Evolutionary conservation across 2,329 filamentous ascomycete species (phyloP), one percentile per base, ranked within the genome.

Genomic region (Alternaria gansuensis): DNA sequence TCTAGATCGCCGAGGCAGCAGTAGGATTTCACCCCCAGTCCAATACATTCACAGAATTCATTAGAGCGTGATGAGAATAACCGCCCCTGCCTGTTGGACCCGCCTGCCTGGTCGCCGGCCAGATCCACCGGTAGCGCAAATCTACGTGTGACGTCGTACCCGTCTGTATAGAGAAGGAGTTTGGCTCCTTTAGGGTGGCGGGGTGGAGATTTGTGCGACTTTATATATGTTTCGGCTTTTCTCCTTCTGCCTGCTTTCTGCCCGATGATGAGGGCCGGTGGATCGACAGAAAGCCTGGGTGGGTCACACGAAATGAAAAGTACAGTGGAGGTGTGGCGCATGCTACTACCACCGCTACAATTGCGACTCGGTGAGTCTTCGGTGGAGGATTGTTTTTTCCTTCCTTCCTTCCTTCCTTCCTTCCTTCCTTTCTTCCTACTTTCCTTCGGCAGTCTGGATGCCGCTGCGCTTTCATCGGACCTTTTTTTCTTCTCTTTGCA

Each of bases 71-170:
- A 58, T 40, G 31, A 50, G 44, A 58, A 44, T 54, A 31, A 31
- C 37, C 29, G 44, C 51, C 51, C 21, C 36, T 29, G 11, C 41
- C 24, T 11, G 23, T 51, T 37, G 33, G 21, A 58, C 51, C 55
- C 55, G 46, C 43, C 40, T 26, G 37, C 24, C 13, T 54, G 55
- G 54, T 51, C 49, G 26, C 48, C 33, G 26, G 17, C 51, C 54
- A 57, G 51, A 58, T 58, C 55, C 28, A 33, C 43, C 55, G 44
- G 43, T 52, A 41, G 31, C 45, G 46, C 43, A 23, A 49, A 58
- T 58, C 43, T 45, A 29, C 44, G 51, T 54, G 43, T 58, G 51
- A 54, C 51, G 55, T 58, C 34, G 51, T 41, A 33, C 36, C 29
- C 23, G 11, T 48, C 51, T 33, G 29, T 24, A 45, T 43, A 36